Percentiles rank a stretch among this genome's conserved stretches.
phyloP scores from a whole-genome alignment of 352 stramenopile species.

The Phytophthora aleatoria region DNA sequence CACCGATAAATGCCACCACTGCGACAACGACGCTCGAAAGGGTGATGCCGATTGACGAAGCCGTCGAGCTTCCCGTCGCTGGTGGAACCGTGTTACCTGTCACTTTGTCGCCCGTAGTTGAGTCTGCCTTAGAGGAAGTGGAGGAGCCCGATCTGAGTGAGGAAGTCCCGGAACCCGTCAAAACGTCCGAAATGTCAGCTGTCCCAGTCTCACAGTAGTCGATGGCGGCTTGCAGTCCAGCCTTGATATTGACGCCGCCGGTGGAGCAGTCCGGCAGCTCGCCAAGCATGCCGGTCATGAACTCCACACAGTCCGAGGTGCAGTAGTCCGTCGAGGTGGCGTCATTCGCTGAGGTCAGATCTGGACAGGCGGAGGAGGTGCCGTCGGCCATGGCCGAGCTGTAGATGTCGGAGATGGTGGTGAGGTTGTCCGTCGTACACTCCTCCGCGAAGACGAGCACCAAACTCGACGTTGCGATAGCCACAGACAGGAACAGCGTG shows the following conservation, averaged over 20 bases:
- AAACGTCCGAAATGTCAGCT: constrained; percentile 12
- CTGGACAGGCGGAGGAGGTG: constrained; percentile 9
- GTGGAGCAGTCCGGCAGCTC: constrained; percentile 32
- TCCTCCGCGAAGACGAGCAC: constrained; percentile 9
- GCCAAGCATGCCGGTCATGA: constrained; percentile 19
- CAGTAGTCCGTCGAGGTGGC: constrained; percentile 16
- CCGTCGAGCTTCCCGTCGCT: constrained; percentile 6
- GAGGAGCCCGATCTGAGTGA: constrained; percentile 1
- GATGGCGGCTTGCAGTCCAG: constrained; percentile 14
- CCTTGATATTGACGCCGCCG: constrained; percentile 30
- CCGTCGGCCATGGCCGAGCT: constrained; percentile 13
- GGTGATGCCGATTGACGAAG: constrained; percentile 5
- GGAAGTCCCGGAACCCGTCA: constrained; percentile 5
- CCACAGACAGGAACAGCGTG: neutral
- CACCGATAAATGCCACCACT: constrained; percentile 2
- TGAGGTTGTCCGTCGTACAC: constrained; percentile 28
- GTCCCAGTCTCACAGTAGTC: constrained; percentile 25
- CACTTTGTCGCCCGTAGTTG: constrained; percentile 16
- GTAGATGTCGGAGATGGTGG: constrained; percentile 22
- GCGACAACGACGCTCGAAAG: constrained; percentile 8
- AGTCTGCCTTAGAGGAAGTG: neutral
- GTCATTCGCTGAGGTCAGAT: constrained; percentile 14
- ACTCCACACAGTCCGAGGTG: constrained; percentile 19
- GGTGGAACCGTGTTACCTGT: constrained; percentile 8
- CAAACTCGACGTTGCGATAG: neutral